A percentile compares a stretch with the other conserved stretches of the same genome.
Evolutionary conservation across 2,329 filamentous ascomycete genomes (phyloP).

Genomic region (Didymellaceae sp.): DNA sequence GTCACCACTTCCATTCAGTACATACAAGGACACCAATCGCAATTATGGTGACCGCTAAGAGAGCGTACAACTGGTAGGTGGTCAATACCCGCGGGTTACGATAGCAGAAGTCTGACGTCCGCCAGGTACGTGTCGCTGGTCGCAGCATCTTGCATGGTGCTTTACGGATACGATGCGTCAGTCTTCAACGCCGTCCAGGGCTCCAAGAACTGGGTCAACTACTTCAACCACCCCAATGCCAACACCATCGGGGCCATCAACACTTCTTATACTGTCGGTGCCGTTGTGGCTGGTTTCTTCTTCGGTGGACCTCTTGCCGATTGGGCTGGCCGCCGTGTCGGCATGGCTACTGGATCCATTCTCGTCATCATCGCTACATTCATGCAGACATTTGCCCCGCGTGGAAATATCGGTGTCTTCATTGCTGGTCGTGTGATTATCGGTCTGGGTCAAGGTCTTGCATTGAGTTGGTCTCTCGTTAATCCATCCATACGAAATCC

Average conservation of each 20-base stretch:
- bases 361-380: constrained; percentile 72
- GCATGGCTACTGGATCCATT: constrained; percentile 69
- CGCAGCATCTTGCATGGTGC: constrained; percentile 75
- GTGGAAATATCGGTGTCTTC: constrained; percentile 66
- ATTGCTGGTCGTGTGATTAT: constrained; percentile 73
- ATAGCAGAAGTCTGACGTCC: constrained; percentile 16
- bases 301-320: constrained; percentile 70
- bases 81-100: not conserved
- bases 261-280: constrained; percentile 73
- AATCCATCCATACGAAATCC: not conserved
- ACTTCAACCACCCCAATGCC: constrained; percentile 61
- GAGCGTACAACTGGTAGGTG: constrained; percentile 56
- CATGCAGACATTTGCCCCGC: constrained; percentile 70
- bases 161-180: constrained; percentile 77
- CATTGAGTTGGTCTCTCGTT: constrained; percentile 57
- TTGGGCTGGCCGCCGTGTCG: constrained; percentile 66
- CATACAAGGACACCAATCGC: constrained; percentile 10
- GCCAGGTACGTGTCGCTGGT: constrained; percentile 71
- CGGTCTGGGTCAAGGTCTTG: constrained; percentile 73
- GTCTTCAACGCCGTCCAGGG: constrained; percentile 76
- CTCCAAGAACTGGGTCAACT: constrained; percentile 69
- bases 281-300: constrained; percentile 74
- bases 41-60: constrained; percentile 46
- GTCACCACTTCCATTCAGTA: constrained; percentile 3
- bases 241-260: constrained; percentile 65